phyloP scores from a whole-genome alignment of 345 rosid species.

The Salix viminalis region DNA sequence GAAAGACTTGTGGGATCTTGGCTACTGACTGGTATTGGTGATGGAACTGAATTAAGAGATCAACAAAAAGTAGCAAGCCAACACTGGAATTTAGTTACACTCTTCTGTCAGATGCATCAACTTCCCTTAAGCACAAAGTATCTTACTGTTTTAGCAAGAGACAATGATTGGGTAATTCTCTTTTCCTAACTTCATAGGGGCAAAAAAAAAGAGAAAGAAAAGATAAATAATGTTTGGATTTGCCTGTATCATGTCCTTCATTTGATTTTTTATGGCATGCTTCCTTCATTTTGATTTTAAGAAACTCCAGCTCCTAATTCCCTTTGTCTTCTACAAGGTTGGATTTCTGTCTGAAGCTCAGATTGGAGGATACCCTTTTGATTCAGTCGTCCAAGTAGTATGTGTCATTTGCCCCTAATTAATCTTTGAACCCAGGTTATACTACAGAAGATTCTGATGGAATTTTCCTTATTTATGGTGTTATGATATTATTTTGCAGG shows the following conservation, averaged over 20 bases:
- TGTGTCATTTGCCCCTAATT: slow-evolving; percentile 26
- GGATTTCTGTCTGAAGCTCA: slow-evolving; percentile 97
- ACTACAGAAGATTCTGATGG: neutral
- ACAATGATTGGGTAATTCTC: slow-evolving; percentile 89
- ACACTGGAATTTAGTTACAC: slow-evolving; percentile 82
- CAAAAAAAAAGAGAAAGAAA: too few species aligned
- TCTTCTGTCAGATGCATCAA: slow-evolving; percentile 86
- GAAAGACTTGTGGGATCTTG: slow-evolving; percentile 91
- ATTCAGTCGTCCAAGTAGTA: slow-evolving; percentile 75
- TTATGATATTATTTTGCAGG: slow-evolving; percentile 44
- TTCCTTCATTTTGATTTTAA: slow-evolving; percentile 6
- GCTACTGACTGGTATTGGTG: slow-evolving; percentile 80
- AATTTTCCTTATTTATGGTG: slow-evolving; percentile 16
- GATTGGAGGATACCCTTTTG: slow-evolving; percentile 84
- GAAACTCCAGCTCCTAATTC: slow-evolving; percentile 8
- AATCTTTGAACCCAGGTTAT: neutral
- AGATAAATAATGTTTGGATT: neutral
- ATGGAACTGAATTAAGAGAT: slow-evolving; percentile 78
- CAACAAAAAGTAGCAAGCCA: slow-evolving; percentile 86
- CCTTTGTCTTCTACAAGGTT: slow-evolving; percentile 45
- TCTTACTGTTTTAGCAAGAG: slow-evolving; percentile 84
- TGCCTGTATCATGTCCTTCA: neutral
- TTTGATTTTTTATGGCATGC: neutral
- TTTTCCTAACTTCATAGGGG: neutral
- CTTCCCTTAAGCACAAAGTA: slow-evolving; percentile 89